Evolutionary conservation across 352 stramenopile genomes (phyloP), one percentile per base, ranked within the genome.

Genomic region (Phytophthora quininea): DNA sequence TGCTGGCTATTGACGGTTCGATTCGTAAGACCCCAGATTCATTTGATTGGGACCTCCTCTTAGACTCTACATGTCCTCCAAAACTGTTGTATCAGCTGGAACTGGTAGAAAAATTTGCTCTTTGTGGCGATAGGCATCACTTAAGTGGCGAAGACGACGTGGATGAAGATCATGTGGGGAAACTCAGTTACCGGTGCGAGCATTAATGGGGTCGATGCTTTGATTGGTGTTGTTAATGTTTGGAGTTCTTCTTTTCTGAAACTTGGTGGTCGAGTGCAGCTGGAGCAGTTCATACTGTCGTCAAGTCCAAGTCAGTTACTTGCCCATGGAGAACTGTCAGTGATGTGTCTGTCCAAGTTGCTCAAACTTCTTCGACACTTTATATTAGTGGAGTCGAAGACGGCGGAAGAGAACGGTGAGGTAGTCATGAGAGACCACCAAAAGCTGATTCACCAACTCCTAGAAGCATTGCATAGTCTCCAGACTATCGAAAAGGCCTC

Each of bases 311-410:
- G 70, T 35, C 45, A 86, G 5, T 37, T 89, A 27, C 62, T 76
- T 46, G 63, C 43, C 6, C 73, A 85, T 50, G 76, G 82, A 65
- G 74, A 73, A 15, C 63, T 94, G 29, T 69, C 73, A 10, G 59
- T 87, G 9, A 89, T 92, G 82, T 91, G 82, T 32, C 63, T 92
- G 38, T 79, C 82, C 1, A 90, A 89, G 27, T 56, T 94, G 37
- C 67, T 92, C n/a, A 86, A 90, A 30, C 54, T 94, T 27, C 65
- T 94, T 38, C 79, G 80, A 5, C 84, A 91, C 76, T 91, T 91
- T 42, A 73, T 91, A 24, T 40, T 89, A 30, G 71, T 92, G 2
- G 76, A 88, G 51, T 72, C 63, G 11, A 71, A 76, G 54, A 51
- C 77, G 45, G 62, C 48, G 3, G 71, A 80, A 14, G 62, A 79